These are phyloP conservation scores for Hypoxylon sp. DNA, from an alignment of 2,329 filamentous ascomycete species.

Conservation along the genomic window DNA sequence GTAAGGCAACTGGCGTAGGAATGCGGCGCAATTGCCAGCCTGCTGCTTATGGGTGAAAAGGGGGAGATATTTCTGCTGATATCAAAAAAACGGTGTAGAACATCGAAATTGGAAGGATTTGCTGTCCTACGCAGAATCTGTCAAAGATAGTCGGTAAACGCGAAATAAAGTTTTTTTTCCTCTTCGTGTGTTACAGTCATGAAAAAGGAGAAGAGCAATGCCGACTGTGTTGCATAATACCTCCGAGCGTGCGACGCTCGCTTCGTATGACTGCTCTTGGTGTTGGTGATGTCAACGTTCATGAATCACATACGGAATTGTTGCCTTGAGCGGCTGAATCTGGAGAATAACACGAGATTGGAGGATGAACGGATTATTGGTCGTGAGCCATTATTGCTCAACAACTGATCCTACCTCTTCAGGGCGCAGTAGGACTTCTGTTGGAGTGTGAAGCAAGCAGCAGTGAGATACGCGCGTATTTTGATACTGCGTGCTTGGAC, in stretches of 20 bases:
- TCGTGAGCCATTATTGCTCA: constrained; percentile 2
- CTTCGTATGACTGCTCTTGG: not conserved
- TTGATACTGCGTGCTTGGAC: not conserved
- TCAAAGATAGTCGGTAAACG: not conserved
- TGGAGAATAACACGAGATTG: not conserved
- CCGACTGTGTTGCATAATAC: not conserved
- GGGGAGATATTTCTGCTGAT: not conserved
- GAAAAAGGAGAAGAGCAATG: not conserved
- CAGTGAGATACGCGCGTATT: not conserved
- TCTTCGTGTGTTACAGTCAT: not conserved
- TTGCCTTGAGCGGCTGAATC: constrained; percentile 1
- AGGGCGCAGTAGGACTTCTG: constrained; percentile 14
- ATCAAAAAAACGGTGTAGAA: constrained; percentile 7
- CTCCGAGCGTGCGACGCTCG: not conserved
- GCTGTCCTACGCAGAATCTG: not conserved
- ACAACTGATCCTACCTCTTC: not conserved
- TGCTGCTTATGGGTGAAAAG: not conserved
- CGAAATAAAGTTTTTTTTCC: not conserved
- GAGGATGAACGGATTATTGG: not conserved
- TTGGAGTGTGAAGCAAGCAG: not conserved
- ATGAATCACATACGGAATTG: not conserved
- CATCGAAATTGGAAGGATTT: not conserved
- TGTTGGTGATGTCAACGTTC: not conserved
- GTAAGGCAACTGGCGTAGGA: constrained; percentile 7
- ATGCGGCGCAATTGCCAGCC: constrained; percentile 2